These are phyloP conservation scores for Aspergillus sp. DNA, from an alignment of 2,329 filamentous ascomycete species.

Conservation along the genomic window DNA sequence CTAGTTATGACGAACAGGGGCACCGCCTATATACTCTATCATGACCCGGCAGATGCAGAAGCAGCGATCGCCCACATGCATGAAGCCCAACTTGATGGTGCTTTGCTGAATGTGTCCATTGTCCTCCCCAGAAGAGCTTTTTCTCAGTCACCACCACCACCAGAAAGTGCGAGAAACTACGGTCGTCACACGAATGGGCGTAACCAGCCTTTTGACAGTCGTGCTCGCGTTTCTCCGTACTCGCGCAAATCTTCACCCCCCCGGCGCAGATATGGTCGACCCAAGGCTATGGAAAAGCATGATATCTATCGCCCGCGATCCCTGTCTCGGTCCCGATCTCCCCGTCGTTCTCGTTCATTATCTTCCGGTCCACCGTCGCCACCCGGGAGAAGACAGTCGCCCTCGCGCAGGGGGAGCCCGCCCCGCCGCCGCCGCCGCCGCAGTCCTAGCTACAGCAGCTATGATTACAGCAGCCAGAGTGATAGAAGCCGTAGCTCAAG, in stretches of 20 bases:
- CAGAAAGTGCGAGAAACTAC: conserved; percentile 60
- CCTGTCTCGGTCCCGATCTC: conserved; percentile 49
- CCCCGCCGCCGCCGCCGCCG: conserved; percentile 47
- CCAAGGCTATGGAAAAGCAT: conserved; percentile 48
- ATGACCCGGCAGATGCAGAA: conserved; percentile 75
- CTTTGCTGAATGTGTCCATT: conserved; percentile 80
- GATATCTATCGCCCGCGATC: conserved; percentile 62
- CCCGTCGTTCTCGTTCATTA: conserved; percentile 36
- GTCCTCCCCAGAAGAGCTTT: conserved; percentile 82
- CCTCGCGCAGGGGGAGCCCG: conserved; percentile 35
- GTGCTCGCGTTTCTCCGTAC: conserved; percentile 24
- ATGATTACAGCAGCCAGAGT: conserved; percentile 59
- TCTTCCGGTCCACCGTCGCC: conserved; percentile 42
- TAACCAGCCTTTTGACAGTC: conserved; percentile 24
- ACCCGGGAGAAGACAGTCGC: conserved; percentile 39
- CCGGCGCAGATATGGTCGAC: conserved; percentile 39
- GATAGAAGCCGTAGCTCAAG: conserved; percentile 47
- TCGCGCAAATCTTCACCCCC: conserved; percentile 36
- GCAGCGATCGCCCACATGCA: conserved; percentile 95
- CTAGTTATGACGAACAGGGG: conserved; percentile 85
- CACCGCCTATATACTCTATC: conserved; percentile 87
- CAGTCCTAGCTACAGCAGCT: conserved; percentile 64
- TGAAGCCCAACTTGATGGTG: conserved; percentile 88
- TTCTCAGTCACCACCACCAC: conserved; percentile 75
- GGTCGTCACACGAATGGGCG: conserved; percentile 45